A percentile compares a stretch with the other conserved stretches of the same genome.
Evolutionary conservation across 768 basidiomycete genomes (phyloP).

Genomic region (Cystobasidium tubakii): DNA sequence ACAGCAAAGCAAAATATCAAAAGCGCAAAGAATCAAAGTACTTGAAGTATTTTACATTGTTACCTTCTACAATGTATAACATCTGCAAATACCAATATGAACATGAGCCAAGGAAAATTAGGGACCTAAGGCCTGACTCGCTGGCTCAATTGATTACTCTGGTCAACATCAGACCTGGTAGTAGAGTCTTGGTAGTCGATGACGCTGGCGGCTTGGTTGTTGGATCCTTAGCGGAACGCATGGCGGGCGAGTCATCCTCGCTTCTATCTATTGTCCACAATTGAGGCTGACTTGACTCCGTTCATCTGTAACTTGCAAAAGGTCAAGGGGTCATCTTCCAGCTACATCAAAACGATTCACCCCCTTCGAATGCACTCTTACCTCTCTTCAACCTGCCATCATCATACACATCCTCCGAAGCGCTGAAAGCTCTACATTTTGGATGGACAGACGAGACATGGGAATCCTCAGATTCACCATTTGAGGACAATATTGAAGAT

Average conservation of each 20-base stretch:
- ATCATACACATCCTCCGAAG: slow-evolving; percentile 55
- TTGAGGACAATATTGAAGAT: slow-evolving; percentile 52
- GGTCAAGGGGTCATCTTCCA: slow-evolving; percentile 74
- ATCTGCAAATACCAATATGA: slow-evolving; percentile 82
- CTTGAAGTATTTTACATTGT: slow-evolving; percentile 74
- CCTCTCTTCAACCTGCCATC: slow-evolving; percentile 76
- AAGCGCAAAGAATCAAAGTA: slow-evolving; percentile 88
- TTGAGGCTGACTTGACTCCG: background rate
- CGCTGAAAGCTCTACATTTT: slow-evolving; percentile 70
- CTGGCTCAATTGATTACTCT: slow-evolving; percentile 80
- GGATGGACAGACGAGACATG: slow-evolving; percentile 75
- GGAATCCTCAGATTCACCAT: slow-evolving; percentile 55
- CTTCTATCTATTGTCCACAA: background rate
- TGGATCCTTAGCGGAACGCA: slow-evolving; percentile 72
- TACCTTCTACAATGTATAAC: slow-evolving; percentile 80
- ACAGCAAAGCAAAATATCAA: slow-evolving; percentile 96
- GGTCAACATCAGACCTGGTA: slow-evolving; percentile 75
- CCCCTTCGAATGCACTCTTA: slow-evolving; percentile 81
- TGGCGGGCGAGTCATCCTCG: slow-evolving; percentile 72
- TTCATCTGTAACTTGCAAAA: slow-evolving; percentile 46
- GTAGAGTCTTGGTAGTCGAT: slow-evolving; percentile 81
- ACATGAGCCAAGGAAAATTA: slow-evolving; percentile 67
- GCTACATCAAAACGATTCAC: slow-evolving; percentile 82
- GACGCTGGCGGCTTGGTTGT: slow-evolving; percentile 85
- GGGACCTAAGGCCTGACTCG: slow-evolving; percentile 77